A percentile compares a stretch with the other conserved stretches of the same genome.
Evolutionary conservation across 805 yeast genomes (phyloP).

Genomic region (Blastobotrys chiropterorum): DNA sequence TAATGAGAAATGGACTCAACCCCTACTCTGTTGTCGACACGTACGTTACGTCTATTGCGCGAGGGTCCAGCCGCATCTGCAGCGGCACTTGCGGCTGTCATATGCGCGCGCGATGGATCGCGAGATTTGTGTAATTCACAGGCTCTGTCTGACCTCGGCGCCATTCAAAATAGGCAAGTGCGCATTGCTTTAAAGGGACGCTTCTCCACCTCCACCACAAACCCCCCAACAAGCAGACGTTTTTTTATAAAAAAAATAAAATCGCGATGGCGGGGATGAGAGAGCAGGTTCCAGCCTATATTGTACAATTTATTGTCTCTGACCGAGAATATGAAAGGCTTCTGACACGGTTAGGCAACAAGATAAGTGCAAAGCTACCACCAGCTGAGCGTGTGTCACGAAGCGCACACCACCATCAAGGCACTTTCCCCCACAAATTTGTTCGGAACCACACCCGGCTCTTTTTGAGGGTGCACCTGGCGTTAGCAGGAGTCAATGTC

Average conservation of each 20-base stretch:
- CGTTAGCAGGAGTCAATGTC: conserved; percentile 13
- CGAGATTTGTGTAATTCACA: not conserved
- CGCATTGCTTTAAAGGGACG: too few relatives aligned
- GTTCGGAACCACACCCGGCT: conserved; percentile 22
- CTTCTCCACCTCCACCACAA: too few relatives aligned
- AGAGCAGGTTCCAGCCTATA: conserved; percentile 13
- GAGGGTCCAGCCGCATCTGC: too few relatives aligned
- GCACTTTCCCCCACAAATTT: conserved; percentile 9
- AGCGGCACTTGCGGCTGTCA: too few relatives aligned
- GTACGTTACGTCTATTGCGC: too few relatives aligned
- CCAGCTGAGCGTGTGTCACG: conserved; percentile 7
- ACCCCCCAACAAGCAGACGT: too few relatives aligned
- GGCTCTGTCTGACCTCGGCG: not conserved
- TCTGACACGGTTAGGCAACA: conserved; percentile 7
- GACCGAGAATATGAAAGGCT: conserved; percentile 20
- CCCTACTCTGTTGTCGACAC: too few relatives aligned
- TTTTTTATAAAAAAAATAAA: too few relatives aligned
- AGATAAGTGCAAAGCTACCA: conserved; percentile 2
- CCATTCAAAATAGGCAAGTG: not conserved
- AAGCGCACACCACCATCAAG: conserved; percentile 6
- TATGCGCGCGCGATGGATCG: too few relatives aligned
- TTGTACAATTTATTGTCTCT: conserved; percentile 22
- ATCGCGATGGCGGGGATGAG: not conserved
- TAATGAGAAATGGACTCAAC: too few relatives aligned
- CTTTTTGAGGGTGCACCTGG: conserved; percentile 15